Percentiles rank a stretch among this genome's conserved stretches.
Conservation (phyloP, 1,139 yeast species). For the Suhomyces yuchorum region DNA sequence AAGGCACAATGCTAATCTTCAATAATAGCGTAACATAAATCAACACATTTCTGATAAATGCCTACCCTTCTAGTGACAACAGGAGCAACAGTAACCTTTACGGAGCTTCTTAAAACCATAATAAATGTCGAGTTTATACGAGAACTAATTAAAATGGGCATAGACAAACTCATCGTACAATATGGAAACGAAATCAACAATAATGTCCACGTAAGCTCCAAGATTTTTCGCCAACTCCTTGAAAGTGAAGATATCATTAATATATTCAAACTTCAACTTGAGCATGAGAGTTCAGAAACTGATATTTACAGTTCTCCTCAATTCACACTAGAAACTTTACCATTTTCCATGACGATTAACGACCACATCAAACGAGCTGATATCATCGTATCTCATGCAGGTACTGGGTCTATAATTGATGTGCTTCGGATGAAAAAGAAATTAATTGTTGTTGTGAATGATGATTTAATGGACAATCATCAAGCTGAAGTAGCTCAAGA, state of each 20-base stretch:
- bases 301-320: conserved; percentile 8
- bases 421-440: conserved; percentile 57
- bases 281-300: not conserved
- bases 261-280: conserved; percentile 12
- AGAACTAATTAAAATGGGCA: conserved; percentile 35
- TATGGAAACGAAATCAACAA: conserved; percentile 59
- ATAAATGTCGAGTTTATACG: conserved; percentile 39
- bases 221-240: conserved; percentile 23
- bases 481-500: conserved; percentile 76
- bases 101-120: conserved; percentile 48
- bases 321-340: conserved; percentile 36
- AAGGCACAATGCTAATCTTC: too few species aligned
- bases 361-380: conserved; percentile 44
- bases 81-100: conserved; percentile 86
- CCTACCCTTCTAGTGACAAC: conserved; percentile 58
- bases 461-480: conserved; percentile 78
- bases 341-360: conserved; percentile 47
- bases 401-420: conserved; percentile 90
- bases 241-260: conserved; percentile 14
- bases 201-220: conserved; percentile 27
- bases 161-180: conserved; percentile 55
- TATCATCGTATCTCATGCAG: conserved; percentile 85
- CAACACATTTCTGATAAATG: conserved; percentile 13
- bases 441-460: conserved; percentile 72
- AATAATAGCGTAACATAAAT: too few species aligned